Evolutionary conservation across 139 green algal genomes (phyloP).

Genomic region (Picochlorum sp.): DNA sequence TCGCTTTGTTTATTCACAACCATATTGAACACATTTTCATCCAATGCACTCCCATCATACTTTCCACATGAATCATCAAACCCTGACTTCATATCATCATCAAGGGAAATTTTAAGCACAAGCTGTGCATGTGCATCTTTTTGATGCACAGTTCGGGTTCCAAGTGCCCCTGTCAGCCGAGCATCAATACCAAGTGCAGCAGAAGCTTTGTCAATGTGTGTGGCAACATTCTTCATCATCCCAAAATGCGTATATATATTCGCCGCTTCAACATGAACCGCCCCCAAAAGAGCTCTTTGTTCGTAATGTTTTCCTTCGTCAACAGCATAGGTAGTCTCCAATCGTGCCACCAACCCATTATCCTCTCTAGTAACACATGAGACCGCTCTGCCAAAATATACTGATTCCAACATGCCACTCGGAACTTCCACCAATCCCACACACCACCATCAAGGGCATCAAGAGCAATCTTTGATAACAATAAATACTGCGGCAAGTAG

Average conservation of each 20-base stretch:
- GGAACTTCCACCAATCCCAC: constrained; percentile 57
- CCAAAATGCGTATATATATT: not conserved
- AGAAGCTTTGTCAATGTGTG: not conserved
- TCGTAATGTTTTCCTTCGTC: no score
- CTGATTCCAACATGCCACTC: constrained; percentile 45
- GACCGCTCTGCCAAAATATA: constrained; percentile 41
- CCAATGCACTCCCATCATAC: not conserved
- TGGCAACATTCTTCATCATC: constrained; percentile 7
- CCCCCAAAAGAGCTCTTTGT: no score
- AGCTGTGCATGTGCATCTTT: constrained; percentile 74
- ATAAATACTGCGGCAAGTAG: constrained; percentile 55
- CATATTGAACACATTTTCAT: not conserved
- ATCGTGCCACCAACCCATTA: constrained; percentile 16
- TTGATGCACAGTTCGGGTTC: constrained; percentile 78
- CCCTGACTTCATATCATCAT: not conserved
- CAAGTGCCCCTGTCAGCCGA: constrained; percentile 60
- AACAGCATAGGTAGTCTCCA: no score
- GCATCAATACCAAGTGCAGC: constrained; percentile 23
- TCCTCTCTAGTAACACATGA: constrained; percentile 33
- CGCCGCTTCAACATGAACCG: not conserved
- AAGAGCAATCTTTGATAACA: constrained; percentile 45
- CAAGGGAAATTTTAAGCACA: constrained; percentile 32
- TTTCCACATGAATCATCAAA: not conserved
- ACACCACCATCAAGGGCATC: constrained; percentile 16
- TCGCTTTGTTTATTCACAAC: not conserved